phyloP scores from a whole-genome alignment of 257 asterid species.

The Penstemon davidsonii region DNA sequence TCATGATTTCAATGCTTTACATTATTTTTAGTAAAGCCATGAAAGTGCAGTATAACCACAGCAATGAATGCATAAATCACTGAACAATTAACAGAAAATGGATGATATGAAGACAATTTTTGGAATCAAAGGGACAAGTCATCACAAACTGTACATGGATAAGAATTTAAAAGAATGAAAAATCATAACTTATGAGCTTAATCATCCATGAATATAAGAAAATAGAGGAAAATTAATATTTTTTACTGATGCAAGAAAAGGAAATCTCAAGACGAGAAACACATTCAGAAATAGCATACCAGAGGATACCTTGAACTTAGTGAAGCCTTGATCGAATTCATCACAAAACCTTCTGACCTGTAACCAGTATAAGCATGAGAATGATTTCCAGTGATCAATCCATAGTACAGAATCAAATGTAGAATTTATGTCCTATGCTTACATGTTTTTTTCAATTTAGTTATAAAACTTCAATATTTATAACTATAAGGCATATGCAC shows the following conservation, averaged over 20 bases:
- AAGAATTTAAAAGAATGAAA: neutral
- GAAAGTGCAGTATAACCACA: slow-evolving; percentile 1
- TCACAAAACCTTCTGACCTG: slow-evolving; percentile 69
- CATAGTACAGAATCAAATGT: neutral
- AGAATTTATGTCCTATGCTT: neutral
- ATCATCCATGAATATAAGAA: slow-evolving; percentile 14
- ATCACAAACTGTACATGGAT: neutral
- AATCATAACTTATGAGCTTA: neutral
- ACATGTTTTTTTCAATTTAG: neutral
- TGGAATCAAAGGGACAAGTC: slow-evolving; percentile 1
- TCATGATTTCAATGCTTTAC: slow-evolving; percentile 7
- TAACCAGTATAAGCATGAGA: slow-evolving; percentile 31
- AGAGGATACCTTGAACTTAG: slow-evolving; percentile 77
- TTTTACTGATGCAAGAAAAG: slow-evolving; percentile 12
- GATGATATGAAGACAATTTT: neutral
- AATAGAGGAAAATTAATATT: slow-evolving; percentile 14
- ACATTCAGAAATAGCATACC: slow-evolving; percentile 64
- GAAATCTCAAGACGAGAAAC: slow-evolving; percentile 4
- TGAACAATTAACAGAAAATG: slow-evolving; percentile 17
- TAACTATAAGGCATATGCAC: slow-evolving; percentile 5
- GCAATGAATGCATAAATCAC: slow-evolving; percentile 18
- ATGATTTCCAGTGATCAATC: slow-evolving; percentile 11
- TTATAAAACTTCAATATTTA: neutral
- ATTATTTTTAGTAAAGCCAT: neutral
- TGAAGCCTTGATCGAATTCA: slow-evolving; percentile 66